A percentile compares a stretch with the other conserved stretches of the same genome.
Conservation (phyloP, 2,329 filamentous ascomycete genomes). For the Septoria petroselini region DNA sequence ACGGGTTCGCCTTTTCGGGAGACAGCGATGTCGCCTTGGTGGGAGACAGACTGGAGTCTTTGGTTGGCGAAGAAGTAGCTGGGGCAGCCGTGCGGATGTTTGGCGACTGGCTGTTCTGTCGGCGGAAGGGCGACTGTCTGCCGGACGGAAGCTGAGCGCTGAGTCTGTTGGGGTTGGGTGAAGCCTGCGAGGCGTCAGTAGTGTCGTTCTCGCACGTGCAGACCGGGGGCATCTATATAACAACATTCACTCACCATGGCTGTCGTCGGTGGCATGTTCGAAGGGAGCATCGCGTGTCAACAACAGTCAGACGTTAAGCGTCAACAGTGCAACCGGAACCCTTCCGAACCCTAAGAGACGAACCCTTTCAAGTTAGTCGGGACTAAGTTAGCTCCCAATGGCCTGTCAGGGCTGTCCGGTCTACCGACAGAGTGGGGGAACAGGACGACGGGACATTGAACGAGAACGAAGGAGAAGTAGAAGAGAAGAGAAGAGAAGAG, state of each 20-base stretch:
- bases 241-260: too few species aligned
- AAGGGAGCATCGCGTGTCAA: too few species aligned
- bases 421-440: neutral
- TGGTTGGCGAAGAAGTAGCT: conserved; percentile 42
- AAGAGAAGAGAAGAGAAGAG: neutral
- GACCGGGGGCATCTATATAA: too few species aligned
- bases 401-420: neutral
- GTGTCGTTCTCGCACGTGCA: too few species aligned
- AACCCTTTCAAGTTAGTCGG: too few species aligned
- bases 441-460: neutral
- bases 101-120: conserved; percentile 36
- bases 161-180: conserved; percentile 15
- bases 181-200: conserved; percentile 4
- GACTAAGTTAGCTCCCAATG: too few species aligned
- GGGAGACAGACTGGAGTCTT: conserved; percentile 32
- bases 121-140: conserved; percentile 37
- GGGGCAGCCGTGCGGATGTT: conserved; percentile 38
- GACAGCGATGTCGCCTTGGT: conserved; percentile 30
- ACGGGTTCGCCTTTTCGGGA: conserved; percentile 37
- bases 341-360: too few species aligned
- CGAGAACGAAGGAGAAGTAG: too few species aligned
- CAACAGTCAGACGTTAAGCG: too few species aligned
- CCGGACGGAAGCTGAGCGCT: conserved; percentile 26
- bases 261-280: too few species aligned
- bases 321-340: too few species aligned